These are phyloP conservation scores for Stagonosporopsis tanaceti DNA, from an alignment of 2,329 filamentous ascomycete species.

Conservation along the genomic window DNA sequence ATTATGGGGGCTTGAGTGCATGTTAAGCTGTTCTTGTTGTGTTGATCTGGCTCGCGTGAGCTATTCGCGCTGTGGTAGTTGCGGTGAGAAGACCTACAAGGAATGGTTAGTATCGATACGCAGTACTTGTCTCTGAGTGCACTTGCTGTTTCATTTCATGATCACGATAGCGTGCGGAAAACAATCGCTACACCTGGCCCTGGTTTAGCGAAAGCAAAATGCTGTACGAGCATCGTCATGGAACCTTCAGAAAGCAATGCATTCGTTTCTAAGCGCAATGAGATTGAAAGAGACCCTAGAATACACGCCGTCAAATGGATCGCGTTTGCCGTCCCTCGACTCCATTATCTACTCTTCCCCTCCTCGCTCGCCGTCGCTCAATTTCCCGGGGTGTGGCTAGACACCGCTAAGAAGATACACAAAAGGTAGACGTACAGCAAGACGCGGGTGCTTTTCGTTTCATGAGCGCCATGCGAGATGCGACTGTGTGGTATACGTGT, in stretches of 20 bases:
- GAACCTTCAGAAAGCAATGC: slow-evolving; percentile 31
- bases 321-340: slow-evolving; percentile 40
- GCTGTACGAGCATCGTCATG: not conserved
- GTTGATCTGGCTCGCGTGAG: not conserved
- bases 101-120: not conserved
- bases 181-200: not conserved
- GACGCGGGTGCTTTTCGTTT: slow-evolving; percentile 30
- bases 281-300: slow-evolving; percentile 44
- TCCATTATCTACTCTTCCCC: slow-evolving; percentile 45
- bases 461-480: slow-evolving; percentile 39
- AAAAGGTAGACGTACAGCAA: slow-evolving; percentile 48
- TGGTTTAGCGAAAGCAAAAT: not conserved
- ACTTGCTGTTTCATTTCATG: not conserved
- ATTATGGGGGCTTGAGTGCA: not conserved
- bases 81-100: not conserved
- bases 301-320: slow-evolving; percentile 48
- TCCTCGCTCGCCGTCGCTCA: slow-evolving; percentile 12
- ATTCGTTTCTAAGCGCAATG: slow-evolving; percentile 46
- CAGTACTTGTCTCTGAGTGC: not conserved
- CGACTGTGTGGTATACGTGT: slow-evolving; percentile 33
- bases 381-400: slow-evolving; percentile 14
- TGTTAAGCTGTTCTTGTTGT: not conserved
- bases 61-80: not conserved
- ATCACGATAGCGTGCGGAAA: no score
- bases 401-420: slow-evolving; percentile 41